phyloP scores from a whole-genome alignment of 2,329 filamentous ascomycete species.

The Fusarium humuli region DNA sequence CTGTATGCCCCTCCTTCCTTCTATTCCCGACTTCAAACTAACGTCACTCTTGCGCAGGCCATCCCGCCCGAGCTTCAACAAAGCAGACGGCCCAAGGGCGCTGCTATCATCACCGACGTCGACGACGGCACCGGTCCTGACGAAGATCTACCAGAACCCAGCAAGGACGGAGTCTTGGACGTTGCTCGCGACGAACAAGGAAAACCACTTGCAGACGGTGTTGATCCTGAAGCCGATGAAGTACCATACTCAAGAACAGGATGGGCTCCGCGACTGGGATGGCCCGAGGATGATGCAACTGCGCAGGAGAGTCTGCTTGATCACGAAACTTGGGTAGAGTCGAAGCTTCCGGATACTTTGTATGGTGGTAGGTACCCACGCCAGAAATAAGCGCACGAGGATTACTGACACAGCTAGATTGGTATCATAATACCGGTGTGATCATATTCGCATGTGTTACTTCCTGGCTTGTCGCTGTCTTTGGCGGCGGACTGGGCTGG shows the following conservation, averaged over 20 bases:
- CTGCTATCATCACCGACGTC: slow-evolving; percentile 82
- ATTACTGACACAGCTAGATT: slow-evolving; percentile 68
- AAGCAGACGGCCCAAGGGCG: slow-evolving; percentile 63
- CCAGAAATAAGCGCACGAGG: neutral
- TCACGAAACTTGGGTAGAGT: slow-evolving; percentile 88
- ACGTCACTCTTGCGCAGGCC: slow-evolving; percentile 45
- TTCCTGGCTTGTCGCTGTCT: slow-evolving; percentile 88
- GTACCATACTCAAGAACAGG: slow-evolving; percentile 69
- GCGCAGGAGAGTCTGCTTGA: slow-evolving; percentile 79
- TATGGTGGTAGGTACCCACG: slow-evolving; percentile 77
- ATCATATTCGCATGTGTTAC: slow-evolving; percentile 92
- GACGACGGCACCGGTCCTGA: slow-evolving; percentile 75
- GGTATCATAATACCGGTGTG: slow-evolving; percentile 97
- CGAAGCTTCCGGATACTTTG: slow-evolving; percentile 85
- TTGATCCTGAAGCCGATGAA: slow-evolving; percentile 65
- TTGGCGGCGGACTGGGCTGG: slow-evolving; percentile 94
- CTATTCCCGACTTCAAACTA: slow-evolving; percentile 11
- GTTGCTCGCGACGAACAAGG: slow-evolving; percentile 62
- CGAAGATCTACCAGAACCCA: slow-evolving; percentile 82
- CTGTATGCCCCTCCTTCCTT: slow-evolving; percentile 64
- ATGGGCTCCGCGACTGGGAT: slow-evolving; percentile 89
- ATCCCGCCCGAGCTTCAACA: slow-evolving; percentile 54
- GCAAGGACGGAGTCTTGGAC: slow-evolving; percentile 75
- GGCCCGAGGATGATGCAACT: slow-evolving; percentile 67
- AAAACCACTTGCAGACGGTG: slow-evolving; percentile 61